A percentile compares a stretch with the other conserved stretches of the same genome.
These are phyloP conservation scores for Aspergillus ostianus DNA, from an alignment of 495 filamentous ascomycete genomes.

Conservation along the genomic window DNA sequence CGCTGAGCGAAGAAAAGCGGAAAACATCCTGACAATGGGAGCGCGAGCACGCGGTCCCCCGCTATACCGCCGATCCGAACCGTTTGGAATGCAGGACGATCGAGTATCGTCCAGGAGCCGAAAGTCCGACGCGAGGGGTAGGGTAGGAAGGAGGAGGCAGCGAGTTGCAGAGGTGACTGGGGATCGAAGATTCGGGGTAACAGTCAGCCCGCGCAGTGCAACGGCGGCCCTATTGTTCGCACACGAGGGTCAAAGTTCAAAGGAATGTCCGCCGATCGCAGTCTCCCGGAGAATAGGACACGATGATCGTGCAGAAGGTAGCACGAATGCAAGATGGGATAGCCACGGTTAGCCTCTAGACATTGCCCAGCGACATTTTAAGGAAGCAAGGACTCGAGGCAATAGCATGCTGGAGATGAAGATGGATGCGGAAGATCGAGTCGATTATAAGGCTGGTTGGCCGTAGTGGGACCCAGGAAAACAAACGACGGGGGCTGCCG, in stretches of 20 bases:
- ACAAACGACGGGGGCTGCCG: not conserved
- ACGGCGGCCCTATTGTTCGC: not conserved
- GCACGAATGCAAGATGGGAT: not conserved
- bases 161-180: not conserved
- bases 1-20: constrained; percentile 23
- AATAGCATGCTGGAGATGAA: not conserved
- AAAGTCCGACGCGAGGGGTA: not conserved
- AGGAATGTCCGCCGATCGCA: not conserved
- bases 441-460: not conserved
- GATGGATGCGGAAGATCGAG: not conserved
- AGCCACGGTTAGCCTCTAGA: not conserved
- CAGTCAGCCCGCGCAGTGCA: not conserved
- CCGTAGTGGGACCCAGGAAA: not conserved
- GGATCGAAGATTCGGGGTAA: not conserved
- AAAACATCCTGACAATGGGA: constrained; percentile 30
- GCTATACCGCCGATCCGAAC: not conserved
- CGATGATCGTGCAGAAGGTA: not conserved
- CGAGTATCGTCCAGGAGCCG: too few relatives aligned
- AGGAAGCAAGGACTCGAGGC: not conserved
- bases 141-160: not conserved
- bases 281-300: not conserved
- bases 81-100: too few relatives aligned
- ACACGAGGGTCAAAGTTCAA: not conserved
- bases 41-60: not conserved
- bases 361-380: not conserved